Evolutionary conservation across 129 eudicot genomes (phyloP), one percentile per base, ranked within the genome.

Genomic region (Arctium minus): DNA sequence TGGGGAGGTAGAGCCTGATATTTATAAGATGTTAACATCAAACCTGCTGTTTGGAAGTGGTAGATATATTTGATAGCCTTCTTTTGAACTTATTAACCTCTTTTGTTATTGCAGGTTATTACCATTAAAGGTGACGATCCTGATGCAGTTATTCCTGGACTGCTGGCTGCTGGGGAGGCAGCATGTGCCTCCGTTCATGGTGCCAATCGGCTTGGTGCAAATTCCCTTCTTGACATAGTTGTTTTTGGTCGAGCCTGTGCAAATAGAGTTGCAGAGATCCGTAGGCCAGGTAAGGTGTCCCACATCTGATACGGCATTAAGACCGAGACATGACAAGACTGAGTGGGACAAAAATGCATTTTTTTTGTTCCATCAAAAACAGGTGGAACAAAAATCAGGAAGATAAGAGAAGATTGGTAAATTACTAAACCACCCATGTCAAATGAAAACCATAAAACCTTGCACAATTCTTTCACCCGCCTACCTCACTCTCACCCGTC

Each of bases 181-280:
- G 95, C 99, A 15, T 93, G 99, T 88, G 99, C 99, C 31, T 96
- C 98, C 77, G 99, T 96, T 86, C 99, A 96, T 72, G 99, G 98
- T 74, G 98, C 97, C 74, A 96, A 96, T 88, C 91, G 98, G 22
- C 98, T 96, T 46, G 98, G 98, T 83, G 98, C 99, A 35, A 96
- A 93, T 85, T 93, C 97, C 65, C 99, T 96, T 86, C 97, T 96
- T 53, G 99, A 91, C 83, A 96, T 96, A 81, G 99, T 91, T 86
- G 99, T 93, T 72, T 96, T 96, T 60, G 99, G 98, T 8, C 90
- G 99, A 78, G 99, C 99, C 65, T 96, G 98, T 90, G 99, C 99
- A 72, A 96, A 96, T 80, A 90, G 98, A 85, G 97, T 93, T 78
- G 98, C 98, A 27, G 94, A 96, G 86, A 88, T 89, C 77, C 92